These are phyloP conservation scores for Neurospora sp. DNA, from an alignment of 495 filamentous ascomycete species.

Conservation along the genomic window DNA sequence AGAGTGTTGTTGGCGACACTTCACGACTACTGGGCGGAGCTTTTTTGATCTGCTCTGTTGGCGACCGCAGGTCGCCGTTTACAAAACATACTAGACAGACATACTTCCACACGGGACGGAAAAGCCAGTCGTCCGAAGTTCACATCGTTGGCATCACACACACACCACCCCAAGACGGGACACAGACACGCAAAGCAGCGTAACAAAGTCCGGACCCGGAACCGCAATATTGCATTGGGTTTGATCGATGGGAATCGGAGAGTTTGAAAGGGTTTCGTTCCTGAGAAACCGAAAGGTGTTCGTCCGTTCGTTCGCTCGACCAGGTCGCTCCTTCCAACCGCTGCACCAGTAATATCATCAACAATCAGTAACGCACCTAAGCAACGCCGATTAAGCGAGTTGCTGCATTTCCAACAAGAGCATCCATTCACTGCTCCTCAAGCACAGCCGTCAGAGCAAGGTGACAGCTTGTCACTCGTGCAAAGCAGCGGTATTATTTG, in stretches of 20 bases:
- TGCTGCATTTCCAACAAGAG: not conserved
- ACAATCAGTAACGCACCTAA: not conserved
- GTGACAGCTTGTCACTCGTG: not conserved
- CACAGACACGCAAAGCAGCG: not conserved
- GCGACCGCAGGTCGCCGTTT: not conserved
- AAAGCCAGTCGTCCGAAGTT: not conserved
- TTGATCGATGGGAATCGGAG: not conserved
- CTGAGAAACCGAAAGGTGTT: not conserved
- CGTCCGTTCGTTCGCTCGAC: not conserved
- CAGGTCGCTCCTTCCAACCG: not conserved
- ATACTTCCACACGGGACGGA: not conserved
- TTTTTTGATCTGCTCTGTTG: not conserved
- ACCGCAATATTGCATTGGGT: not conserved
- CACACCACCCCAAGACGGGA: not conserved
- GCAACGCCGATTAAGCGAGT: not conserved
- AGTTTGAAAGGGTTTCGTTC: not conserved
- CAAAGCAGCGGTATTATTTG: not conserved
- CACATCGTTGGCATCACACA: not conserved
- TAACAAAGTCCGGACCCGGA: not conserved
- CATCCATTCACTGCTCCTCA: not conserved
- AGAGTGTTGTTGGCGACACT: not conserved
- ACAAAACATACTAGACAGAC: not conserved
- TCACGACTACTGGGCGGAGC: not conserved
- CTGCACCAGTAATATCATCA: not conserved
- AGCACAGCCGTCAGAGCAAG: not conserved